Evolutionary conservation across 1,284 basidiomycete species (phyloP), one percentile per base, ranked within the genome.

Genomic region (Puccinia triticina): DNA sequence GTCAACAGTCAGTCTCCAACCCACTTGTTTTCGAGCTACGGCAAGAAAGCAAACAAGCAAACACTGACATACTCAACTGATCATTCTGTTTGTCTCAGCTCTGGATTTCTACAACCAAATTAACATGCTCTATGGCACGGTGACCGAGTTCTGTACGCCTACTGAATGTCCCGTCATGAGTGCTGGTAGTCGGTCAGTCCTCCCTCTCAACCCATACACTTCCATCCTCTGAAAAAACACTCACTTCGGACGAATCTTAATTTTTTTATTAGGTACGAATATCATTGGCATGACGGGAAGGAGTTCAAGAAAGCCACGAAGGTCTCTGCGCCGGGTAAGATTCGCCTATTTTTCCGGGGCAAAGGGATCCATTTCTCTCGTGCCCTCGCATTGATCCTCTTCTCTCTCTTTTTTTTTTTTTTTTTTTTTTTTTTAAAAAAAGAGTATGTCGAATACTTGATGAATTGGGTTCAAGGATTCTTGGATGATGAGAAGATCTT

Each of bases 161-260:
- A 91, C 93, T 82, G 91, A 91, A 93, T 99, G 97, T 87, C 95
- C 95, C 8, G 93, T 98, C 84, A 99, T 99, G 97, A 97, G 95
- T 86, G 96, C 97, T 10, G 97, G 97, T 14, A 94, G 96, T 84
- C 91, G 96, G 92, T 96, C 85, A 12, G 50, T 26, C 64, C 2
- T 26, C 46, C 32, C 55, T 14, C 32, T 64, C 14, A 43, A 43
- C 40, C 43, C 43, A 43, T n/a, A n/a, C 40, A 43, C 40, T 43
- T 43, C 12, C 40, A 12, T 43, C 40, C 40, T 43, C 40, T 43
- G 12, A 43, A 12, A 43, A 43, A 43, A 43, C 40, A 43, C 12
- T 43, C 40, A 43, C 12, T 43, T 7, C 4, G 40, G 40, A 43
- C 4, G 12, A 43, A 43, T 43, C 40, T n/a, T 43, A 43, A 43